Evolutionary conservation across 2,329 filamentous ascomycete species (phyloP), one percentile per base, ranked within the genome.

Genomic region (Pestalotiopsis sp.): DNA sequence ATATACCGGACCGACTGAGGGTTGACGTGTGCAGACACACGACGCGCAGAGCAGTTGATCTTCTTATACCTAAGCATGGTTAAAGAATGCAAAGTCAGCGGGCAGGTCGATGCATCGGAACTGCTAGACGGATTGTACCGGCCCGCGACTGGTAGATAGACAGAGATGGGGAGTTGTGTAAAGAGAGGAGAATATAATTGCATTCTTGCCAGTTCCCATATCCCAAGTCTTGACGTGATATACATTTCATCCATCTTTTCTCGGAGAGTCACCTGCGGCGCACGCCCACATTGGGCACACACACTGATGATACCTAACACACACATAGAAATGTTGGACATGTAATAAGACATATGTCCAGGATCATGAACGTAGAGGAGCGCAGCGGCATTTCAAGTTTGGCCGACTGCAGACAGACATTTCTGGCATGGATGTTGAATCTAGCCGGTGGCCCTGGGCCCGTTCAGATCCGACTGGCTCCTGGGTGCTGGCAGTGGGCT

Each of bases 341-440:
- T 36, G 31, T 36, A 36, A 36, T 36, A 9, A 36, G 31, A 36
- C 31, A 9, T 23, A 4, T 52, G 14, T 9, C 20, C 14, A n/a
- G 45, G 20, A n/a, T 52, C 17, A n/a, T 52, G 45, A 20, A 52
- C 11, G 41, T 17, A 45, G 13, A 45, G 41, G 13, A 45, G 13
- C 17, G 45, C 45, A 40, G 31, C 59, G 59, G 59, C 59, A 62
- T 62, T 62, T 62, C 59, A 9, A 62, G 59, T 62, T 62, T 6
- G 59, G 59, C 59, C 59, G 59, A 62, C 59, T 41, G 45, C 45
- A 23, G 17, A 36, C 17, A n/a, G 45, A n/a, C 6, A n/a, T 49
- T 49, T 52, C 17, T 7, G 45, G 45, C 45, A 62, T 62, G 59
- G 59, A 62, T 38, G 27, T 62, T 62, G 59, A 62, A 40, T 62